A percentile compares a stretch with the other conserved stretches of the same genome.
Evolutionary conservation across 257 asterid species (phyloP).

Genomic region (Galeopsis tetrahit): DNA sequence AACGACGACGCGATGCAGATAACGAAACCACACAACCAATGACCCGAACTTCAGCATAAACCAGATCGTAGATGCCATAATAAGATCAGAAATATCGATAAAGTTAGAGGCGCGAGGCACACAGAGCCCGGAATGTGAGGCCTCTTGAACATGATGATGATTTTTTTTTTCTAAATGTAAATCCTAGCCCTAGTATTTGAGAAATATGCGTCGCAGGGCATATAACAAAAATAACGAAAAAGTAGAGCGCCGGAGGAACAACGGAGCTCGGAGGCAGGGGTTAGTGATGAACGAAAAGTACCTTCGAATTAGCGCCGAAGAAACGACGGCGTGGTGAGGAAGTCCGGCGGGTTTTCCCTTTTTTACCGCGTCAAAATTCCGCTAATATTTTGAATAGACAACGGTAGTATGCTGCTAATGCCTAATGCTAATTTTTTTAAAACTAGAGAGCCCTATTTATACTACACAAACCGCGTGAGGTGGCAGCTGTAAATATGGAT

Average conservation of each 20-base stretch:
- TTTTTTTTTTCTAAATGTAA: background rate
- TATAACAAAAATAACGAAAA: background rate
- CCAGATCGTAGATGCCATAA: background rate
- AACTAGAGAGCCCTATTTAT: no score
- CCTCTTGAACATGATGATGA: background rate
- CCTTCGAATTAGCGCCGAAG: no score
- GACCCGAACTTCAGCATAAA: background rate
- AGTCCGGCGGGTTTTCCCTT: no score
- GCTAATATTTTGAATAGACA: no score
- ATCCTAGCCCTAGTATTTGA: background rate
- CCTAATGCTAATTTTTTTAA: no score
- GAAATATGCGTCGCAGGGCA: background rate
- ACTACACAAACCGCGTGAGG: no score
- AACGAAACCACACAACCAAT: background rate
- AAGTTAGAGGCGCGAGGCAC: background rate
- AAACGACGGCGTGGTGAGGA: no score
- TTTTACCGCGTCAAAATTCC: no score
- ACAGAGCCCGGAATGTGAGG: background rate
- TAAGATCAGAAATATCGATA: background rate
- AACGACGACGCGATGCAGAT: background rate
- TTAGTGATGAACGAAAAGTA: no score
- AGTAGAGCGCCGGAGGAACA: background rate
- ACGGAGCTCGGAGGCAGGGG: no score
- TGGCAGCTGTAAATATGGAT: no score
- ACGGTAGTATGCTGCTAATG: no score